Percentiles rank a stretch among this genome's conserved stretches.
These are phyloP conservation scores for Pythium periplocum DNA, from an alignment of 352 stramenopile species.

Conservation along the genomic window DNA sequence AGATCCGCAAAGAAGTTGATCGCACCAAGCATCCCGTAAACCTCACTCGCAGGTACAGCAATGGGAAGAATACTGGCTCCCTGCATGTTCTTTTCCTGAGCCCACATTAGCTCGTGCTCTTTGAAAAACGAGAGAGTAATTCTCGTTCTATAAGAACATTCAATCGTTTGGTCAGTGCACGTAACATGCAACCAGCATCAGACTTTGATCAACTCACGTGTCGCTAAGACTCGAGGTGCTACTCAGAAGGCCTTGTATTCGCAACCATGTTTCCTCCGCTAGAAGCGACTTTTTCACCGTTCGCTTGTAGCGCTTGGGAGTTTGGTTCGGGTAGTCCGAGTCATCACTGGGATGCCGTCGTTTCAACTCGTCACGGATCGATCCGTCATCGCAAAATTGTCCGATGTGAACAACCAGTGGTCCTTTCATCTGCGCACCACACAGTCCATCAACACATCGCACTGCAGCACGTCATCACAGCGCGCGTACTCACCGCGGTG, in stretches of 20 bases:
- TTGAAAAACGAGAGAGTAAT: conserved; percentile 60
- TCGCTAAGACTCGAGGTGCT: conserved; percentile 8
- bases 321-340: too few relatives aligned
- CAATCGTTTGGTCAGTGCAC: too few relatives aligned
- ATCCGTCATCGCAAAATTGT: background rate
- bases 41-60: conserved; percentile 43
- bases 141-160: conserved; percentile 26
- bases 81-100: too few relatives aligned
- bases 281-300: background rate
- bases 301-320: too few relatives aligned
- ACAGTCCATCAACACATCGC: too few relatives aligned
- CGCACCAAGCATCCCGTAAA: conserved; percentile 65
- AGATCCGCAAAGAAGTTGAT: background rate
- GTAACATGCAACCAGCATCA: background rate
- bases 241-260: conserved; percentile 8
- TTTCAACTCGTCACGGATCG: background rate
- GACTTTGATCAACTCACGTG: conserved; percentile 9
- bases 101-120: conserved; percentile 30
- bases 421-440: background rate
- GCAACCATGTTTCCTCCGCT: conserved; percentile 6
- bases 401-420: background rate
- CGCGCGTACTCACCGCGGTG: too few relatives aligned
- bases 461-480: too few relatives aligned
- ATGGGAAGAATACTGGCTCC: conserved; percentile 19
- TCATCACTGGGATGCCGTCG: too few relatives aligned